Percentiles rank a stretch among this genome's conserved stretches.
Evolutionary conservation across 2,329 filamentous ascomycete genomes (phyloP).

Genomic region (Cadophora malorum): DNA sequence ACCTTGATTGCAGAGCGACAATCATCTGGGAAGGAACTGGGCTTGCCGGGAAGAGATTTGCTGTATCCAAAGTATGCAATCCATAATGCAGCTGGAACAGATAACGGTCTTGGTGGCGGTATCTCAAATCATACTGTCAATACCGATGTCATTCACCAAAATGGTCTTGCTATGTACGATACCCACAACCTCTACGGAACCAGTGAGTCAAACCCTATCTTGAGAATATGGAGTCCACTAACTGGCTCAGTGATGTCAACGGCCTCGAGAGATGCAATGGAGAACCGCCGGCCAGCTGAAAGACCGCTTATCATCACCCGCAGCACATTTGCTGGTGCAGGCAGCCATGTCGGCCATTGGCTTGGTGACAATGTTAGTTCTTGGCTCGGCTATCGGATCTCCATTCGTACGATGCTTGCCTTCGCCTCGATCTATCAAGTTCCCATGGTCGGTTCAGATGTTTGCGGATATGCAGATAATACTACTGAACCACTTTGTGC

Average conservation of each 20-base stretch:
- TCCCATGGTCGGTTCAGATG: constrained; percentile 73
- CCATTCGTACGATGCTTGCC: constrained; percentile 63
- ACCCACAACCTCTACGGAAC: constrained; percentile 80
- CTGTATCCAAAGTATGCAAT: constrained; percentile 70
- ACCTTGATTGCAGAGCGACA: constrained; percentile 23
- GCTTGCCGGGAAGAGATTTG: constrained; percentile 67
- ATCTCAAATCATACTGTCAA: constrained; percentile 66
- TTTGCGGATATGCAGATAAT: constrained; percentile 76
- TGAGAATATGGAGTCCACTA: not conserved
- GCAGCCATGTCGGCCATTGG: constrained; percentile 67
- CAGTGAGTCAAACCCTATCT: constrained; percentile 39
- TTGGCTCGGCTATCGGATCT: constrained; percentile 66
- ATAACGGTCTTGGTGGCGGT: constrained; percentile 50
- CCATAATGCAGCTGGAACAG: constrained; percentile 63
- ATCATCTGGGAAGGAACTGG: constrained; percentile 53
- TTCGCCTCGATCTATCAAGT: constrained; percentile 72
- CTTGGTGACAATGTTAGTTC: constrained; percentile 62
- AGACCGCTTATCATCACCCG: constrained; percentile 78
- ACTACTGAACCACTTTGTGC: constrained; percentile 73
- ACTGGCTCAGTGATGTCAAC: constrained; percentile 49
- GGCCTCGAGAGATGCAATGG: constrained; percentile 70
- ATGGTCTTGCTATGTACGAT: constrained; percentile 73
- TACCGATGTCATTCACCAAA: constrained; percentile 71
- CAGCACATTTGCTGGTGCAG: constrained; percentile 77
- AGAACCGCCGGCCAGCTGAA: constrained; percentile 64